phyloP scores from a whole-genome alignment of 2,329 filamentous ascomycete species.

The Didymella glomerata region DNA sequence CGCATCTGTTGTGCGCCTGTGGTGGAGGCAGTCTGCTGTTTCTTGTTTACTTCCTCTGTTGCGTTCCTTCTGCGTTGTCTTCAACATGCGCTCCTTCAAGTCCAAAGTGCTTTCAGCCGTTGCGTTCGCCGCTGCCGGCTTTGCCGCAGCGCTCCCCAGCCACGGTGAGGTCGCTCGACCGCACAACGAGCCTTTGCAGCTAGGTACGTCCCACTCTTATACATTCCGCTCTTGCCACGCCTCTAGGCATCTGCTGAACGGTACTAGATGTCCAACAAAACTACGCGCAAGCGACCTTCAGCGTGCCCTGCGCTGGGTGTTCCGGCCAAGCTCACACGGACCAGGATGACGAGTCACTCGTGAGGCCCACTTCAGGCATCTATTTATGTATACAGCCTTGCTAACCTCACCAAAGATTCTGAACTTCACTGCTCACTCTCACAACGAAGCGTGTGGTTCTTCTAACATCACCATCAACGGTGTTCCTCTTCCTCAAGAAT shows the following conservation, averaged over 20 bases:
- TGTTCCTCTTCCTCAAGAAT: conserved; percentile 49
- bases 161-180: conserved; percentile 28
- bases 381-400: conserved; percentile 29
- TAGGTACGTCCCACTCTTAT: conserved; percentile 43
- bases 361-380: conserved; percentile 51
- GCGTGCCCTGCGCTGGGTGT: conserved; percentile 53
- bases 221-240: conserved; percentile 35
- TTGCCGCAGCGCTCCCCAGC: conserved; percentile 41
- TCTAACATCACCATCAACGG: conserved; percentile 56
- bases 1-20: conserved; percentile 11
- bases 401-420: conserved; percentile 51
- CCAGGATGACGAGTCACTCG: conserved; percentile 53
- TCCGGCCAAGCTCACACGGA: conserved; percentile 51
- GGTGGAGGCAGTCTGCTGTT: conserved; percentile 22
- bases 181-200: conserved; percentile 36
- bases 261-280: conserved; percentile 44
- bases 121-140: conserved; percentile 38
- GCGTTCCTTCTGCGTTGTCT: conserved; percentile 11
- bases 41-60: conserved; percentile 17
- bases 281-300: conserved; percentile 54
- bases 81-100: conserved; percentile 45
- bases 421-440: conserved; percentile 52
- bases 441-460: conserved; percentile 49
- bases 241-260: conserved; percentile 46
- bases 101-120: conserved; percentile 43